Percentiles rank a stretch among this genome's conserved stretches.
Evolutionary conservation across 1,284 basidiomycete genomes (phyloP).

Genomic region (Heimioporus punctisporus): DNA sequence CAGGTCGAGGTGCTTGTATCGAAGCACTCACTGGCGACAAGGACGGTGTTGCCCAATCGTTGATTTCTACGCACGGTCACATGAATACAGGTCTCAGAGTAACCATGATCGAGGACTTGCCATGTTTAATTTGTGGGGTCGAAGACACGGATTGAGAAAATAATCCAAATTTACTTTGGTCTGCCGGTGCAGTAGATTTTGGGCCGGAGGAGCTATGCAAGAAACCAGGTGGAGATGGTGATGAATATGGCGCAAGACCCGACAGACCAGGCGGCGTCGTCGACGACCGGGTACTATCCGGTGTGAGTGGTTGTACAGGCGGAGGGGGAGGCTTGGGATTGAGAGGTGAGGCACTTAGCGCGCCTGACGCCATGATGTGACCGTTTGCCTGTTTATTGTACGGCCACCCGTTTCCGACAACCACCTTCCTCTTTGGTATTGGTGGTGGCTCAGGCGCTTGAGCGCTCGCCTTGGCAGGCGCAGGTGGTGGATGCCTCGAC

Average conservation of each 20-base stretch:
- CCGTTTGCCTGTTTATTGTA: conserved; percentile 28
- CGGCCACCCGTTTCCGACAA: conserved; percentile 39
- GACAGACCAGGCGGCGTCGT: conserved; percentile 37
- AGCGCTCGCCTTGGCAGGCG: conserved; percentile 3
- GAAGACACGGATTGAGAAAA: conserved; percentile 19
- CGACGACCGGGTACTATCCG: conserved; percentile 35
- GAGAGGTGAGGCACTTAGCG: conserved; percentile 18
- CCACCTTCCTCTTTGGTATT: conserved; percentile 26
- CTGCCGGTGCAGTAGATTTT: conserved; percentile 14
- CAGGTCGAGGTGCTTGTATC: conserved; percentile 32
- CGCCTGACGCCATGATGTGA: conserved; percentile 3
- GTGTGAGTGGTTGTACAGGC: conserved; percentile 24
- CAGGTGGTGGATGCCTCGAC: conserved; percentile 27
- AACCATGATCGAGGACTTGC: conserved; percentile 14
- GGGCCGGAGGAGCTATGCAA: conserved; percentile 32
- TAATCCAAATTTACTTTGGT: conserved; percentile 17
- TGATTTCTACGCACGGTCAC: conserved; percentile 14
- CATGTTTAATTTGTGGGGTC: conserved; percentile 32
- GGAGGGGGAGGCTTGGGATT: conserved; percentile 10
- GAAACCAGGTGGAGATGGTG: conserved; percentile 39
- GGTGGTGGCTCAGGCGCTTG: conserved; percentile 14
- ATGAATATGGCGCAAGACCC: conserved; percentile 36
- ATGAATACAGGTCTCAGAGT: background rate
- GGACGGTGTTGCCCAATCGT: conserved; percentile 25
- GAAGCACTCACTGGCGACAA: conserved; percentile 13